Base-by-base conservation (phyloP, 352 stramenopile species). In the Globisporangium cederbergense region DNA sequence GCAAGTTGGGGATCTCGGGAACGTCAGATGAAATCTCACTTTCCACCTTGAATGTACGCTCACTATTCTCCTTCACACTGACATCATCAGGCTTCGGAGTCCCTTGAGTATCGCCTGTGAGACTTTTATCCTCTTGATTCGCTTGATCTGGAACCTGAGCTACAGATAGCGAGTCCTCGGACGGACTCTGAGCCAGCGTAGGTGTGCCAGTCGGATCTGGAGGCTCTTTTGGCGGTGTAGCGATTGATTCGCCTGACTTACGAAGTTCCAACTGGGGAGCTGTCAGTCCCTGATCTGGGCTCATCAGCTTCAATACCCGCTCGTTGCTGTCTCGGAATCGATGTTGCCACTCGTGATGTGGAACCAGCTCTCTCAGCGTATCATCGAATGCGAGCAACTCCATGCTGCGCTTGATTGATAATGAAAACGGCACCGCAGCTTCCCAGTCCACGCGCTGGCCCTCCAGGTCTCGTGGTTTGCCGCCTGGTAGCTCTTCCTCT, bases 331-430 rank as follows among this genome's bases (percentile, higher is more conserved):
- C 14, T 43, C n/a, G 50, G 13, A 38, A 47, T 16, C 36, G 53
- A 58, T 75, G 43, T 1, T 71, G n/a, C 79, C 79, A 88, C 5
- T 81, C 72, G 38, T 80, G 64, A n/a, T 88, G 84, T 0, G 58
- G 43, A n/a, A 81, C 50, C 10, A 87, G 60, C 18, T 59, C 51
- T 0, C 58, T 32, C 25, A 86, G 60, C 1, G 69, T 63, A 13
- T 83, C 74, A 56, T 86, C 77, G 58, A 88, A 85, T 5, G 66
- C 34, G 14, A 86, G 66, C 18, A 83, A 30, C 22, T 77, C 68
- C n/a, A 76, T 61, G 5, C 72, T 80, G 2, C 52, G 64, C 10
- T 75, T 28, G 7, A 81, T 66, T 3, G 75, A 79, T 34, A 88
- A 68, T 1, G 68, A 69, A 51, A 69, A 79, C n/a, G 71, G 67